Evolutionary conservation across 2,329 filamentous ascomycete genomes (phyloP), one percentile per base, ranked within the genome.

Genomic region (Xylaria digitata): DNA sequence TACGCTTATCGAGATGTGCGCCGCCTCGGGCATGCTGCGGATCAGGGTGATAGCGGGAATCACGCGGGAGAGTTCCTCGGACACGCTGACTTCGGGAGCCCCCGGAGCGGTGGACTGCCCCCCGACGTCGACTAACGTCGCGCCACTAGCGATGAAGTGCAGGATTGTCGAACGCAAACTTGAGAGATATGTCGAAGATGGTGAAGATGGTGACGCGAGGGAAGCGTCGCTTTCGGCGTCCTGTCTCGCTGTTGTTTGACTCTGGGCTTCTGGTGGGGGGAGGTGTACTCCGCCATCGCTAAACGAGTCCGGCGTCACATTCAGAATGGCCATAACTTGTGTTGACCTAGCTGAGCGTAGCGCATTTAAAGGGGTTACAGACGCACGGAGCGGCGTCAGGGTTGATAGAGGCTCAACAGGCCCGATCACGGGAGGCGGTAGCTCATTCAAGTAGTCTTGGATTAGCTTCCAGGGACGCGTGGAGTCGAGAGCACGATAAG

Each of bases 291-390:
- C 94, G 60, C 94, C 95, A 76, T 98, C 94, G 0, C 95, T 98
- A 82, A 99, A 99, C 9, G 95, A 98, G 80, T 99, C 95, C 0
- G 95, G 95, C 0, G 96, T 98, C 59, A 97, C 82, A 79, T 99
- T 99, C 52, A 98, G 84, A 70, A 99, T 97, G 61, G 92, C 92
- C 96, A 99, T 99, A 72, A 97, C 81, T 52, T 89, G 88, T 0
- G 95, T 97, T 60, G 82, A 84, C 54, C 90, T 86, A 52, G 84
- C 82, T 6, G 84, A 80, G 37, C 82, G 80, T 34, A 88, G 80
- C 19, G 92, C 84, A 57, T 87, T 86, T 45, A 96, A 80, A 0
- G 88, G 82, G 11, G 84, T 79, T 43, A 85, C 77, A 6, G 78
- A 77, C 6, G 78, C 52, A 1, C 83, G 84, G 42, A 90, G 78